Evolutionary conservation across 78 protist genomes (phyloP).

Genomic region (Polysphondylium violaceum): DNA sequence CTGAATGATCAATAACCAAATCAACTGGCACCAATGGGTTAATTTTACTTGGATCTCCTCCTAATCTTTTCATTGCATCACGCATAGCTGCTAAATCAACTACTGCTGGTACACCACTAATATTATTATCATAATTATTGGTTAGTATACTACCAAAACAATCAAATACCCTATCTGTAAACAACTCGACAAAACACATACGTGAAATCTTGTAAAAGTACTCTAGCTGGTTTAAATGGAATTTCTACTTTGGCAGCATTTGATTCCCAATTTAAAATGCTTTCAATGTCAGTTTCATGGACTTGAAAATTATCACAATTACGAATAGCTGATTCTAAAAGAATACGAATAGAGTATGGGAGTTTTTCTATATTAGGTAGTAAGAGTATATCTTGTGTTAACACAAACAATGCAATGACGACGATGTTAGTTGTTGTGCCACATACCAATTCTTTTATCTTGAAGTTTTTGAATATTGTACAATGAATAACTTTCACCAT

Average conservation of each 20-base stretch:
- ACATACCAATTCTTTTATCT: constrained; percentile 68
- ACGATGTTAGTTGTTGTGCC: not conserved
- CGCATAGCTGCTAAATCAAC: constrained; percentile 93
- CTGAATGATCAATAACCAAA: constrained; percentile 92
- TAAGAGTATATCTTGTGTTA: too few species aligned
- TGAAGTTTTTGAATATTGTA: constrained; percentile 42
- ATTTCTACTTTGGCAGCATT: constrained; percentile 75
- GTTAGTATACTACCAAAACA: too few species aligned
- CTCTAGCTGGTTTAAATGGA: constrained; percentile 91
- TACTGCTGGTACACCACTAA: constrained; percentile 92
- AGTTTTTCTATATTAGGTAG: constrained; percentile 58
- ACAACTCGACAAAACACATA: not conserved
- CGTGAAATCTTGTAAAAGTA: constrained; percentile 89
- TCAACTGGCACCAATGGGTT: constrained; percentile 94
- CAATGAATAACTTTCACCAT: constrained; percentile 1
- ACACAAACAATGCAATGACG: not conserved
- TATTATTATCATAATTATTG: not conserved
- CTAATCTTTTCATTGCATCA: constrained; percentile 87
- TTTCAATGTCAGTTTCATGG: constrained; percentile 83
- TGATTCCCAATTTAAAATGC: constrained; percentile 87
- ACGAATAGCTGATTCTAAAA: constrained; percentile 90
- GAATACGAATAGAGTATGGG: constrained; percentile 91
- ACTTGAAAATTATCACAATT: constrained; percentile 89
- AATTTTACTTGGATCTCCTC: constrained; percentile 92
- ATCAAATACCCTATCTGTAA: too few species aligned